These are phyloP conservation scores for Aristolochia californica DNA, from an alignment of 164 flowering plant species.

Conservation along the genomic window DNA sequence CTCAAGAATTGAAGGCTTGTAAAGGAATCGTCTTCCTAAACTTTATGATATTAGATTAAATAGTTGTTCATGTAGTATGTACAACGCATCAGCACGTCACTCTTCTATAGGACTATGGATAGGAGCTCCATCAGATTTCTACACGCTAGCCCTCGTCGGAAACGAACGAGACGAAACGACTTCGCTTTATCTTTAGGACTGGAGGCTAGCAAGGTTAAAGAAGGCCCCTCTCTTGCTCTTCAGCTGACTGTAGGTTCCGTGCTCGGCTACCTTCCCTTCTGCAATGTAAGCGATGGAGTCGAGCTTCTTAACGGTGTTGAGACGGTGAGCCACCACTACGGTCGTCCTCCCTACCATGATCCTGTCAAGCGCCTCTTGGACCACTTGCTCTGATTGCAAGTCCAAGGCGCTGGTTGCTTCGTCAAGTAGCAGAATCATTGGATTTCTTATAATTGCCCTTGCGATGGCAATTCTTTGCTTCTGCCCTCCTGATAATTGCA, in stretches of 20 bases:
- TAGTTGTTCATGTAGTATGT: no score
- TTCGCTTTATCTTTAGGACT: slow-evolving; percentile 6
- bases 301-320: slow-evolving; percentile 66
- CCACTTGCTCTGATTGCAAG: slow-evolving; percentile 77
- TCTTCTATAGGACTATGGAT: no score
- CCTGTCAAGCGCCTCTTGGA: slow-evolving; percentile 71
- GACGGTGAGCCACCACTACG: slow-evolving; percentile 80
- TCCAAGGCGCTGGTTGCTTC: slow-evolving; percentile 95
- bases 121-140: not conserved
- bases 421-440: slow-evolving; percentile 57
- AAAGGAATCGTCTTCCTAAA: not conserved
- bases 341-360: slow-evolving; percentile 76
- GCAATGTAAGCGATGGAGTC: slow-evolving; percentile 62
- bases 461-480: slow-evolving; percentile 89
- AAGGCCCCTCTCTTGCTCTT: slow-evolving; percentile 63
- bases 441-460: slow-evolving; percentile 73
- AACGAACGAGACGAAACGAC: not conserved
- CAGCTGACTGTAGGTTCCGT: slow-evolving; percentile 60
- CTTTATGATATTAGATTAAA: no score
- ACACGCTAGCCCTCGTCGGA: not conserved
- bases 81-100: no score
- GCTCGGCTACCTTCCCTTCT: slow-evolving; percentile 72
- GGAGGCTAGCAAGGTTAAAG: slow-evolving; percentile 54
- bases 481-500: slow-evolving; percentile 88
- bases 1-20: not conserved